Base-by-base conservation (phyloP, 768 basidiomycete genomes). In the Pholiota microspora region DNA sequence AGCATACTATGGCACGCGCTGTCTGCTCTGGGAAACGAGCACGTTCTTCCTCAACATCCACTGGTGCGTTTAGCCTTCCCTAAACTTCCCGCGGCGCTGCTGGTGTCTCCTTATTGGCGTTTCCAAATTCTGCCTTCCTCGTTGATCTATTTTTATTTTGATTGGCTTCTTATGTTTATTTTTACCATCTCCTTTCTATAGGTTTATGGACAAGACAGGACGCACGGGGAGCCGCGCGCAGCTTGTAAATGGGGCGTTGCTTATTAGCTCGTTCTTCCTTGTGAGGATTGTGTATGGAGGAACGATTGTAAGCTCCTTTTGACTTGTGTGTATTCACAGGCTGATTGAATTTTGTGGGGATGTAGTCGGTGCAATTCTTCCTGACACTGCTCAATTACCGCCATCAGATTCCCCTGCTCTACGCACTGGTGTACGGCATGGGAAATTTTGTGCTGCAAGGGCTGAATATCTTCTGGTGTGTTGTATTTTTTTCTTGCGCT, bases 11-110 rank as follows among this genome's bases (percentile, higher is more conserved):
- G 88, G 79, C 12, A 74, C 84, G 2, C 78, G 89, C 13, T 94
- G 88, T 71, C 71, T 95, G 27, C 73, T 93, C 9, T 93, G 92
- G 92, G 93, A 94, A 71, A 73, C 83, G 16, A 89, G 86, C 72
- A 95, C 93, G 0, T 81, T 93, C 54, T 93, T 95, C 71, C 74
- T 96, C 58, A 89, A 96, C 62, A 83, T 90, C 51, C 91, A 94
- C 58, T 94, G 92, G 92, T 92, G 60, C 56, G 75, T 54, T 34
- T 10, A 15, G 23, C 27, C n/a, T 12, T 34, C 2, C 35, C 24
- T 38, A 8, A 27, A 24, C 67, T 45, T 32, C 8, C 6, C 2
- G 31, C 9, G 21, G 16, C 34, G 23, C 12, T 4, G 27, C 31
- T 52, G n/a, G n/a, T n/a, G n/a, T n/a, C n/a, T n/a, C n/a, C n/a